Percentiles rank a stretch among this genome's conserved stretches.
phyloP scores from a whole-genome alignment of 306 rosid species.

The Acacia acuminata region DNA sequence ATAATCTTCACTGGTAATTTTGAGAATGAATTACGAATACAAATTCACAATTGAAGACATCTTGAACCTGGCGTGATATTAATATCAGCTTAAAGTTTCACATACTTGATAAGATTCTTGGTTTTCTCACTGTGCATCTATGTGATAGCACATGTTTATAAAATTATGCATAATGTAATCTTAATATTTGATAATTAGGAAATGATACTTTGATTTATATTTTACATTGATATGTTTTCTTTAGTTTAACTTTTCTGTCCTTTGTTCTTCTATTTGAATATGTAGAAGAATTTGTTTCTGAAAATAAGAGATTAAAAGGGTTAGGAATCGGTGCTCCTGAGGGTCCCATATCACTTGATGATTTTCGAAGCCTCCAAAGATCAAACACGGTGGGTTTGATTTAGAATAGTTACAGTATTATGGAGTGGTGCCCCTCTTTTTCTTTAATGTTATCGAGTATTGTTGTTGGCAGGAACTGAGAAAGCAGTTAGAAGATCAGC shows the following conservation, averaged over 20 bases:
- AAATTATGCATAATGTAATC: slow-evolving; percentile 2
- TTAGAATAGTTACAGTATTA: slow-evolving; percentile 22
- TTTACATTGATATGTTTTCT: neutral
- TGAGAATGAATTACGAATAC: neutral
- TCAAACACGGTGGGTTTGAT: slow-evolving; percentile 67
- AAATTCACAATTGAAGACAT: neutral
- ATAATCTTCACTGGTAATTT: neutral
- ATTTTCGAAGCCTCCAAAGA: slow-evolving; percentile 93
- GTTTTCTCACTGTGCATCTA: neutral
- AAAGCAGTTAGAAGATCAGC: slow-evolving; percentile 89
- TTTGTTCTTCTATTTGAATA: slow-evolving; percentile 9
- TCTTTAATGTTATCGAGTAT: slow-evolving; percentile 11
- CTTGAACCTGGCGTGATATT: neutral
- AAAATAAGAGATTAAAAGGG: slow-evolving; percentile 86
- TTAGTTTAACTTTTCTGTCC: slow-evolving; percentile 3
- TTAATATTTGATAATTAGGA: slow-evolving; percentile 6
- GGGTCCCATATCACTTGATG: slow-evolving; percentile 97
- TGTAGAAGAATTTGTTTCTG: slow-evolving; percentile 65
- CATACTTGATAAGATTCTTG: neutral
- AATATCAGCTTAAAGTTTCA: slow-evolving; percentile 3
- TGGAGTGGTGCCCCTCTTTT: neutral
- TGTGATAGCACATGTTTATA: neutral
- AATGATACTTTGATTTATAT: slow-evolving; percentile 20
- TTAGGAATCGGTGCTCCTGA: slow-evolving; percentile 96
- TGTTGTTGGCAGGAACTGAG: slow-evolving; percentile 72